Evolutionary conservation across 1,139 yeast genomes (phyloP), one percentile per base, ranked within the genome.

Genomic region (Geotrichum citri-aurantii): DNA sequence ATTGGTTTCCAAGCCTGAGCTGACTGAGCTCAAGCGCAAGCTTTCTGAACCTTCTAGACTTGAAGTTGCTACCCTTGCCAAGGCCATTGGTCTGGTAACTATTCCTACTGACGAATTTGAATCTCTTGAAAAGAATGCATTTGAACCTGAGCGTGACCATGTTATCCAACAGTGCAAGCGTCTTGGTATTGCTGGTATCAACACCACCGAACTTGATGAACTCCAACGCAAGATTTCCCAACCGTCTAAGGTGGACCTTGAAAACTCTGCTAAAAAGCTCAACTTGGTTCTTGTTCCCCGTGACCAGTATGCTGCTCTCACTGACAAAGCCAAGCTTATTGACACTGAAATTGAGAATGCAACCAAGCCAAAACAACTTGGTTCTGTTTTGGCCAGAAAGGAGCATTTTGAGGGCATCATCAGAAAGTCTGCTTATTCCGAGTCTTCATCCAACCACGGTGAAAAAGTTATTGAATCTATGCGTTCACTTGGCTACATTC

Each of bases 231-330:
- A 50, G n/a, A 24, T 57, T 24, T 26, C 50, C 26, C 61, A 60
- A 37, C 71, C 71, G 1, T 60, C 67, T 3, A 65, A 63, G 58
- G 64, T 63, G 11, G 80, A 79, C 49, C 72, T 82, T 27, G 80
- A 80, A 63, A 68, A 72, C 11, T 81, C 77, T 67, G 84, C 84
- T 1, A 71, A 76, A 57, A 76, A 75, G 33, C 76, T 81, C 59
- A 77, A 79, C 54, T 67, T 84, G 61, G 78, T 81, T 6, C 64
- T 81, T 17, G 65, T 85, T 21, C 76, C 85, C 2, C 68, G 71
- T 58, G 81, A 77, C 0, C 79, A 78, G 59, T 82, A 76, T 10
- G 55, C 61, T 17, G 65, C 61, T 40, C 64, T 62, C 2, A 54
- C 47, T 24, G 58, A 64, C n/a, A 59, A 55, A 47, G 59, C 56